phyloP scores from a whole-genome alignment of 768 basidiomycete species.

The Suillus variegatus region DNA sequence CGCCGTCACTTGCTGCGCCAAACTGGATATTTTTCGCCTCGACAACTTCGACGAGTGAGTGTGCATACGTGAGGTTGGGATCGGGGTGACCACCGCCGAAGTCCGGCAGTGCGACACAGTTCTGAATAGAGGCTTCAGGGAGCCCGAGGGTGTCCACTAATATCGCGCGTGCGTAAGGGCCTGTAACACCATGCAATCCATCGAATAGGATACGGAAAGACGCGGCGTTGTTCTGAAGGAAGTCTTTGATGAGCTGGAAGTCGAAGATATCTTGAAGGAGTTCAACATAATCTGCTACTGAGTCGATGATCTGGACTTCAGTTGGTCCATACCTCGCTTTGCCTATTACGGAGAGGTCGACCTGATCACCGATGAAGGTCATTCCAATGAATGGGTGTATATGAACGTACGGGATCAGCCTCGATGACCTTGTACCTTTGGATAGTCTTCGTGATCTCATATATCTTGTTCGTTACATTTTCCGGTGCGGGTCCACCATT shows the following conservation, averaged over 20 bases:
- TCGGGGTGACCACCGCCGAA: constrained; percentile 99
- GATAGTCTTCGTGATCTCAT: constrained; percentile 87
- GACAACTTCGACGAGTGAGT: constrained; percentile 88
- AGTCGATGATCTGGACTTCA: constrained; percentile 89
- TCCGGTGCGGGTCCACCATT: constrained; percentile 99
- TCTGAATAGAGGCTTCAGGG: constrained; percentile 79
- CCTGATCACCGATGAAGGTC: constrained; percentile 38
- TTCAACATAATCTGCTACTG: constrained; percentile 84
- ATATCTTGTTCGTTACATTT: constrained; percentile 94
- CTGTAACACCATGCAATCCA: constrained; percentile 94
- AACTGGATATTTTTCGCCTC: constrained; percentile 86
- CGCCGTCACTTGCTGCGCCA: constrained; percentile 96
- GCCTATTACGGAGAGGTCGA: constrained; percentile 85
- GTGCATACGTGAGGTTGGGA: constrained; percentile 97
- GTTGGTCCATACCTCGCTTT: constrained; percentile 80
- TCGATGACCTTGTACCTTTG: constrained; percentile 83
- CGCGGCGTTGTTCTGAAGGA: constrained; percentile 68
- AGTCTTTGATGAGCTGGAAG: constrained; percentile 87
- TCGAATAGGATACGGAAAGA: constrained; percentile 92
- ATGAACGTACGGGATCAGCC: constrained; percentile 61
- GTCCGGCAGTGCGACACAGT: constrained; percentile 88
- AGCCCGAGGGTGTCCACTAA: constrained; percentile 84
- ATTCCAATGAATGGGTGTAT: neutral
- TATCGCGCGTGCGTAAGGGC: constrained; percentile 91
- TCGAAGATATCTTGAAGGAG: constrained; percentile 92